Percentiles rank a stretch among this genome's conserved stretches.
phyloP scores from a whole-genome alignment of 306 rosid species.

The Vigna unguiculata region DNA sequence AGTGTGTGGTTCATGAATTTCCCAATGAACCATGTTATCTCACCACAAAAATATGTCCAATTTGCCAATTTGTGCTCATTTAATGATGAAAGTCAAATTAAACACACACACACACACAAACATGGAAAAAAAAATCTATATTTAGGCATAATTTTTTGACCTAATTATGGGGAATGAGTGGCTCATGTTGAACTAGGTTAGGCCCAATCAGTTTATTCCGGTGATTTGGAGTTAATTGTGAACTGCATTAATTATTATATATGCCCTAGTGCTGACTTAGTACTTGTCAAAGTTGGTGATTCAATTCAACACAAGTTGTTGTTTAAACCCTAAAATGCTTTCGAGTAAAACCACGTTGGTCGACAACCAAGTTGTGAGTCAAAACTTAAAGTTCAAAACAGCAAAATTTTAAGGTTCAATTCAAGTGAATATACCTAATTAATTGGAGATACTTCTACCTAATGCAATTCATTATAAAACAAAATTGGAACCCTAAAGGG shows the following conservation, averaged over 20 bases:
- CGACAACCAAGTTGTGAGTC: neutral
- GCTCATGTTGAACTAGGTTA: neutral
- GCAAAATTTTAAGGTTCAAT: constrained; percentile 9
- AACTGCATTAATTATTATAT: constrained; percentile 7
- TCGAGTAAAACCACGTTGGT: constrained; percentile 15
- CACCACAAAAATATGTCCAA: neutral
- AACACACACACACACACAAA: neutral
- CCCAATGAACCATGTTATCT: neutral
- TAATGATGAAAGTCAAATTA: constrained; percentile 41
- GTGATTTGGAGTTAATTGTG: constrained; percentile 15
- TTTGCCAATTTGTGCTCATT: neutral
- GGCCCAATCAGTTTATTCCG: constrained; percentile 16
- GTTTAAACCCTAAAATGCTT: neutral
- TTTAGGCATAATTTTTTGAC: constrained; percentile 26
- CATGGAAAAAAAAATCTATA: neutral
- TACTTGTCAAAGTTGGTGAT: constrained; percentile 38
- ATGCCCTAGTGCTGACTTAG: constrained; percentile 18
- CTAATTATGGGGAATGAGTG: constrained; percentile 32
- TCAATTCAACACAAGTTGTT: constrained; percentile 7
- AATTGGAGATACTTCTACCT: neutral
- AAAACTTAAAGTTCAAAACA: neutral
- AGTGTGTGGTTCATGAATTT: constrained; percentile 42
- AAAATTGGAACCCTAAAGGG: neutral
- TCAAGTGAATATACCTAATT: too few relatives aligned
- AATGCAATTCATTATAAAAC: constrained; percentile 21